Base-by-base conservation (phyloP, 1,139 yeast genomes). In the Schwanniomyces etchellsii region DNA sequence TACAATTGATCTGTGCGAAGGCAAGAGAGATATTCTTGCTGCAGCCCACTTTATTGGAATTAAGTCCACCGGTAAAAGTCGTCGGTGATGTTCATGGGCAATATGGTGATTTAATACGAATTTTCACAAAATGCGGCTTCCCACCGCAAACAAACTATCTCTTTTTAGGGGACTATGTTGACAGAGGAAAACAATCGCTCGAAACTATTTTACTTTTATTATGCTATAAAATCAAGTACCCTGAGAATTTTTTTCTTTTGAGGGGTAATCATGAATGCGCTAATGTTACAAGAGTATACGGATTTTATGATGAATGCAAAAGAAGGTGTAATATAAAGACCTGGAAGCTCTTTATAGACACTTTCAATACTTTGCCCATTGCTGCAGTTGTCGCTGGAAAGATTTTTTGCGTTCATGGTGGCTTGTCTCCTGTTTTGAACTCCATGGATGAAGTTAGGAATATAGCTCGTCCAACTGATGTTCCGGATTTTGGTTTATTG, bases 341-440 rank as follows among this genome's bases (percentile, higher is more conserved):
- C 1, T 91, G 97, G 97, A 86, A 88, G 52, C 61, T 81, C 18
- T 89, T 91, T 50, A 81, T 89, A 44, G 97, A 91, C 59, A 86
- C 96, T 0, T 91, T 91, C 60, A 91, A 91, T 54, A 82, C 96
- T 1, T 67, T 91, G 43, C 97, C 98, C 9, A 79, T 91, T 34
- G 95, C 96, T 1, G 96, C 97, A 2, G 83, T 86, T 25, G 96
- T 91, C 18, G 96, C 96, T 0, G 93, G 91, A 20, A 91, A 89
- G 63, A 91, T 91, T 31, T 91, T 91, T 53, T 89, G 97, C 57
- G 97, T 91, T 30, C 98, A 91, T 57, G 98, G 98, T 13, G 98
- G 98, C 0, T 66, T 91, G 32, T 82, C 94, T 18, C 98, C 98
- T 0, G 93, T 88, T 5, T 68, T 91, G 35, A 84, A 83, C 47